Base-by-base conservation (phyloP, 2,329 filamentous ascomycete species). In the Metarhizium rileyi region DNA sequence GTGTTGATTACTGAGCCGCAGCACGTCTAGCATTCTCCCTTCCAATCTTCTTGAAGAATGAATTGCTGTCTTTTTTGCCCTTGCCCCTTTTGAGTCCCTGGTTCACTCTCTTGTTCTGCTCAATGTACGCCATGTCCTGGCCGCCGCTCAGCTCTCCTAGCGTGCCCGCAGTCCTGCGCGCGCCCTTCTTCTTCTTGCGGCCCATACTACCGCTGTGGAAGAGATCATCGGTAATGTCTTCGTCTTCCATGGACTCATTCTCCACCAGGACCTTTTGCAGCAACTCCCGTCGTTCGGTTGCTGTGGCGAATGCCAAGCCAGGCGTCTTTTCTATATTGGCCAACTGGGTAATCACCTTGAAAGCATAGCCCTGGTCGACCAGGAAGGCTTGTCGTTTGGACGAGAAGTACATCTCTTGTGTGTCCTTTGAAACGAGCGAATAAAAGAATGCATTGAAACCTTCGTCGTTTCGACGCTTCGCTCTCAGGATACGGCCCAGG, bases 361-460 rank as follows among this genome's bases (percentile, higher is more conserved):
- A 98, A 0, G 93, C 91, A 64, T 98, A 98, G 9, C 93, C 93
- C 68, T 98, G 93, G 57, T 98, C 93, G 22, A 98, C 90, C 1
- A 98, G 75, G 71, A 98, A 98, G 1, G 93, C 91, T 67, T 98
- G 93, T 9, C 93, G 81, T 68, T 96, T 97, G 4, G 90, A 90
- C 0, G 91, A 96, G 66, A 95, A 98, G 64, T 84, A 93, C 91
- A 98, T 97, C 66, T 98, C 93, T 53, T 90, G 85, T 0, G 93
- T 98, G 63, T 98, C 93, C 66, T 97, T 97, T 5, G 88, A 95
- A 3, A 98, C 93, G 1, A 98, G 78, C 0, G 89, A 95, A 70
- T 98, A 98, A 73, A 98, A 98, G 68, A 97, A 98, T 0, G 93
- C 93, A 63, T 98, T 98, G 68, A 98, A 98, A 7, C 93, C 93